Base-by-base conservation (phyloP, 495 filamentous ascomycete genomes). In the Lasiosphaeria hispida region DNA sequence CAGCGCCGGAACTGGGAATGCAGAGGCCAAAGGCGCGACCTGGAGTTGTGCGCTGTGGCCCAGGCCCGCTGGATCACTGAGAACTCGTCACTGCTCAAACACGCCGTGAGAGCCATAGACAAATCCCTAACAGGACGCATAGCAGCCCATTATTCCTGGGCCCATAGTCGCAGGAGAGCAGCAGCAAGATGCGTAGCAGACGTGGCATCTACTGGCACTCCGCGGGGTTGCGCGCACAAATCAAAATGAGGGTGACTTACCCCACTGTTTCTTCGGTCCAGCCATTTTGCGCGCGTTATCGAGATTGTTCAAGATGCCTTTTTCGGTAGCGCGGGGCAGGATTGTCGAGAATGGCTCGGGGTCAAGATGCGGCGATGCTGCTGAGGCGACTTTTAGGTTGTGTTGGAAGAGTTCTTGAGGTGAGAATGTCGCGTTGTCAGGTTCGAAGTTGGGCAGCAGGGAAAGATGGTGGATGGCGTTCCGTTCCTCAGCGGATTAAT, bases 231-330 rank as follows among this genome's bases (percentile, higher is more conserved):
- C 47, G 50, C 53, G 54, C 53, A 52, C 23, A 55, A 68, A 37
- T 17, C 51, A 52, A 58, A 62, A 47, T 42, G 58, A 44, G 47
- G 34, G 44, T n/a, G 36, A 66, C 69, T 66, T 70, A 72, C 69
- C 69, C 69, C 69, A 70, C 63, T 54, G 63, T 59, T 72, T 72
- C 10, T 11, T 57, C 34, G 67, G 67, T 35, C 58, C 62, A 59
- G 69, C 53, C 69, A 72, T 72, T 47, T 61, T 58, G 54, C 54
- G 40, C 59, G 53, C 42, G 45, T 42, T 23, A 15, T 52, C 47
- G 34, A 6, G 30, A 41, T 57, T 23, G 23, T 30, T 30, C 23
- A 30, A 30, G 44, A 49, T 2, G 45, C 15, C 44, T 37, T 51
- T 11, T 51, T 56, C 23, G 18, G 34, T 13, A 43, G 41, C 50